Evolutionary conservation across 2,329 filamentous ascomycete species (phyloP), one percentile per base, ranked within the genome.

Genomic region (Clarireedia hainanense): DNA sequence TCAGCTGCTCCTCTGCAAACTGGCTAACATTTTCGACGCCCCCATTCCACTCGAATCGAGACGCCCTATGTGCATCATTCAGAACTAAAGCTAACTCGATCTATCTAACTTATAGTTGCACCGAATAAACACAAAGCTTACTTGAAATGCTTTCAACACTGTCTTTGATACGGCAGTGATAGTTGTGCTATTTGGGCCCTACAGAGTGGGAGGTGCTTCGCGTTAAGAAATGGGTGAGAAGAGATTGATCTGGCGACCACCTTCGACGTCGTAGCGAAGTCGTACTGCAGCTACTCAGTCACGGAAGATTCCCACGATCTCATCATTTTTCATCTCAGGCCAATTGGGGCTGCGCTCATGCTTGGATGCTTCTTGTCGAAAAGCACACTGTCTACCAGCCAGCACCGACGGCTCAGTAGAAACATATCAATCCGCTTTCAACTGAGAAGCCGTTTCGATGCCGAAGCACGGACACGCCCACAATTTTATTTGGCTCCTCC

Each of bases 1-100:
- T 50, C 52, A 55, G 52, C 52, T 55, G 52, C 39, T 55, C 27
- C 52, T 20, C 52, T 50, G 47, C 52, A 40, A 47, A 27, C 50
- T 50, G 39, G 50, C 50, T 55, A 20, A 45, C 47, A 55, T 50
- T 50, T 50, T 55, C 37, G 36, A 50, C 47, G 27, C 46, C 23
- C 34, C 46, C 42, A 26, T 6, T 34, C 30, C 30, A 34, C 30
- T 34, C 27, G 10, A 30, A 30, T 30, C 6, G 27, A 30, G 5
- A 30, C 27, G 27, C 2, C 24, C 7, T 45, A 26, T 23, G n/a
- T 37, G 39, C 17, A 55, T 27, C 37, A 26, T 45, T 23, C 14
- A 26, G 17, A 37, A 49, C 26, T 23, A 43, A 15, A 47, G 23
- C 43, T 47, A 15, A 30, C 24, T n/a, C 20, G 15, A 24, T 30